phyloP scores from a whole-genome alignment of 768 basidiomycete genomes.

The Kockovaella imperatae region DNA sequence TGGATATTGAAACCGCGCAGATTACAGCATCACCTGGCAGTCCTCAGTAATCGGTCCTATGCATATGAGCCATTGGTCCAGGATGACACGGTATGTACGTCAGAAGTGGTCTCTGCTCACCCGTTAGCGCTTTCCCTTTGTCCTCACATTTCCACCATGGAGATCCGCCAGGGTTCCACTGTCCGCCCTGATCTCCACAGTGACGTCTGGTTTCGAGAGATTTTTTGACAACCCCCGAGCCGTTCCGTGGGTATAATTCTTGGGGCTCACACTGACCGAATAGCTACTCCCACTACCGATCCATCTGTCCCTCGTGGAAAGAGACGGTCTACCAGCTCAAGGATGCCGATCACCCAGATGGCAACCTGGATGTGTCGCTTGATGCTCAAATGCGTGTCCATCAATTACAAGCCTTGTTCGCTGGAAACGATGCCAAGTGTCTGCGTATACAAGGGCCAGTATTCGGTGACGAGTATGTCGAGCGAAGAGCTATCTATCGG shows the following conservation, averaged over 20 bases:
- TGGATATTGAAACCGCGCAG: slow-evolving; percentile 7
- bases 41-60: slow-evolving; percentile 29
- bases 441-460: slow-evolving; percentile 34
- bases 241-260: slow-evolving; percentile 21
- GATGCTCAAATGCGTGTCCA: slow-evolving; percentile 30
- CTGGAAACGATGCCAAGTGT: slow-evolving; percentile 29
- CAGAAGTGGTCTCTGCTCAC: neutral
- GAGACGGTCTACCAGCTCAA: slow-evolving; percentile 13
- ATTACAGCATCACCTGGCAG: slow-evolving; percentile 40
- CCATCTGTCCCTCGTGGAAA: slow-evolving; percentile 16
- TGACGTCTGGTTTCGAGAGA: slow-evolving; percentile 30
- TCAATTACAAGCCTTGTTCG: slow-evolving; percentile 28
- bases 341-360: slow-evolving; percentile 12
- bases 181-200: slow-evolving; percentile 29
- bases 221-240: slow-evolving; percentile 25
- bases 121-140: slow-evolving; percentile 20
- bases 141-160: slow-evolving; percentile 30
- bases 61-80: slow-evolving; percentile 40
- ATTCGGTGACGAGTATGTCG: slow-evolving; percentile 39
- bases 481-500: neutral
- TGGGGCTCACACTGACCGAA: neutral
- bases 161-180: slow-evolving; percentile 33
- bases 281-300: slow-evolving; percentile 15
- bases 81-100: slow-evolving; percentile 28
- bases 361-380: slow-evolving; percentile 13